Base-by-base conservation (phyloP, 768 basidiomycete species). In the Cystobasidiopsis lactophilus region DNA sequence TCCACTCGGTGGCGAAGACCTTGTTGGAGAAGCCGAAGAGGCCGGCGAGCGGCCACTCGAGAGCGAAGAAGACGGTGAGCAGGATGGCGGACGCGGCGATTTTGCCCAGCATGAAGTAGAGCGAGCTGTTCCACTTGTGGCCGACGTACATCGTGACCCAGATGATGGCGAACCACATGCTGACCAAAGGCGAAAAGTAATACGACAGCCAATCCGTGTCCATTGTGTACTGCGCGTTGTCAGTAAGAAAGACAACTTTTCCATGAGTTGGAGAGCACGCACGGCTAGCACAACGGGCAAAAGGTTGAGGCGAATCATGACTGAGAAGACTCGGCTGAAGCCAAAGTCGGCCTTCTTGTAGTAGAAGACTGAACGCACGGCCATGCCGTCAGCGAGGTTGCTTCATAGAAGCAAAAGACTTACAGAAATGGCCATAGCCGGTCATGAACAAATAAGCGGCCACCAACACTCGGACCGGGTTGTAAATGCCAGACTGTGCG, bases 171-270 rank as follows among this genome's bases (percentile, higher is more conserved):
- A 80, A 91, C 83, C 82, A 35, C 75, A 80, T 75, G 23, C 85
- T 82, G 27, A 88, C 85, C 60, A 91, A 72, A 7, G 86, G 86
- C 10, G 84, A 74, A 62, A 86, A 88, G 68, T 88, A 91, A 66
- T 88, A 88, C 45, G 76, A 82, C 57, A 85, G 75, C 66, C 88
- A 93, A 66, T 85, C 74, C 53, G 84, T 85, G 69, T 88, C 77
- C 85, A 91, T 88, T 40, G 78, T 75, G 68, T 89, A 93, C 41
- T 43, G 19, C 10, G 10, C 19, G 9, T 43, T 24, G 10, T 43
- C 23, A 43, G 41, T 7, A 7, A 11, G 19, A 9, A 11, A 19
- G 10, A 11, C 41, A 19, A 24, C 41, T 11, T 19, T 11, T 43
- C 19, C n/a, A n/a, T n/a, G n/a, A n/a, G n/a, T 26, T 19, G 7